Percentiles rank a stretch among this genome's conserved stretches.
Conservation (phyloP, 345 rosid genomes). For the Crucihimalaya himalaica region DNA sequence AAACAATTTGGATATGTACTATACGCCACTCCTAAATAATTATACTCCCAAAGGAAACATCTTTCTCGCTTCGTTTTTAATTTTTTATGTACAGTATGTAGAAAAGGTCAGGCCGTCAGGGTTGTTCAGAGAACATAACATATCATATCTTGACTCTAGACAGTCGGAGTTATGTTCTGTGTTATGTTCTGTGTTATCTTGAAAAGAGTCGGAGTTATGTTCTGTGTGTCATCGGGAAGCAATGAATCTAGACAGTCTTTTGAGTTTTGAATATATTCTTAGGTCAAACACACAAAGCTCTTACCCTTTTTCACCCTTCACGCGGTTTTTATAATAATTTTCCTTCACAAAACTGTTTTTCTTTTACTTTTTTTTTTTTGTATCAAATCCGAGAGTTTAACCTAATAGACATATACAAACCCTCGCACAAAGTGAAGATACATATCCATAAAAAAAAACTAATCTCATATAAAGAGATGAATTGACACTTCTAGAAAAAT, state of each 20-base stretch:
- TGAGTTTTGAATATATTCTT: background rate
- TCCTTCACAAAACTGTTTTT: background rate
- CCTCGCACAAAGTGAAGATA: too few species aligned
- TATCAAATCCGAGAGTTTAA: too few species aligned
- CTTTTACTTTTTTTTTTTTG: background rate
- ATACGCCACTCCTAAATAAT: background rate
- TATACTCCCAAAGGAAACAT: background rate
- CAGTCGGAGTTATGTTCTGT: too few species aligned
- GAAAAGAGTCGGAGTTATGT: too few species aligned
- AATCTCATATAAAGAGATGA: too few species aligned
- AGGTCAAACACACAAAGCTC: conserved; percentile 11
- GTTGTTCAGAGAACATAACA: background rate
- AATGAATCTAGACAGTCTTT: conserved; percentile 29
- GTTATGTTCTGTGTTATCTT: too few species aligned
- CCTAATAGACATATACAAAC: too few species aligned
- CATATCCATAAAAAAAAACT: too few species aligned
- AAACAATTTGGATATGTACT: background rate
- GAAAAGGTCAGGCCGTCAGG: conserved; percentile 1
- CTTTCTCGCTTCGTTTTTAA: background rate
- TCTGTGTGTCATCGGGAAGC: conserved; percentile 9
- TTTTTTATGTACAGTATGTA: background rate
- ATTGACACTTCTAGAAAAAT: too few species aligned
- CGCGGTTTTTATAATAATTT: background rate
- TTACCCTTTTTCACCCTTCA: conserved; percentile 13
- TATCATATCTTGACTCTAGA: conserved; percentile 16